A percentile compares a stretch with the other conserved stretches of the same genome.
These are phyloP conservation scores for Xerocomus tenax DNA, from an alignment of 1,284 basidiomycete genomes.

Conservation along the genomic window DNA sequence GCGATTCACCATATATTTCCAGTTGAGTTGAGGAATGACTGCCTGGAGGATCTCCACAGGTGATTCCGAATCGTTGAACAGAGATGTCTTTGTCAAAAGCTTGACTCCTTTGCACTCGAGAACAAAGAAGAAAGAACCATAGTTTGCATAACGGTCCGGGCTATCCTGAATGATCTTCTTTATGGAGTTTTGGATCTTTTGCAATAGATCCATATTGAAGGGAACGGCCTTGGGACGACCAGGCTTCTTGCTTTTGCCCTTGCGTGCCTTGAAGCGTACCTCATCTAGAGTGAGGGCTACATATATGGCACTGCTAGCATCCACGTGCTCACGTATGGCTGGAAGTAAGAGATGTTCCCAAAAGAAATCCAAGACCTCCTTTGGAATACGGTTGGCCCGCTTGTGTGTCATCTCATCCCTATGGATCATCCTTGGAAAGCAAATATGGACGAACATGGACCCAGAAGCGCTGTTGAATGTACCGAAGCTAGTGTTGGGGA, in stretches of 20 bases:
- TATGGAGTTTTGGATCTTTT: background rate
- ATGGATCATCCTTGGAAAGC: conserved; percentile 18
- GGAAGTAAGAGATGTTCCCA: conserved; percentile 8
- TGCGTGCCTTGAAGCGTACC: conserved; percentile 3
- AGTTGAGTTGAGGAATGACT: conserved; percentile 6
- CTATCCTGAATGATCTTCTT: background rate
- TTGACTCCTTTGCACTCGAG: conserved; percentile 12
- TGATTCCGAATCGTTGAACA: background rate
- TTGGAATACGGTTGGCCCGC: conserved; percentile 4
- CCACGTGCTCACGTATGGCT: background rate
- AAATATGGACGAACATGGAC: conserved; percentile 2
- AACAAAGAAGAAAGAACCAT: conserved; percentile 17
- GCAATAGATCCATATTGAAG: background rate
- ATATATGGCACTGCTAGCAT: background rate
- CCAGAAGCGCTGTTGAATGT: background rate
- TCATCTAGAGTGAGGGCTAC: conserved; percentile 1
- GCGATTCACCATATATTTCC: conserved; percentile 1
- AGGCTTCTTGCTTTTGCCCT: background rate
- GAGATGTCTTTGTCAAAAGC: background rate
- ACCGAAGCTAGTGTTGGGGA: background rate
- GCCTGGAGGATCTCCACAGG: background rate
- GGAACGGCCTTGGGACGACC: background rate
- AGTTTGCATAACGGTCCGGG: background rate
- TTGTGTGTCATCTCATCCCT: background rate
- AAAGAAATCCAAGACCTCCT: conserved; percentile 6